Evolutionary conservation across 331 rosid genomes (phyloP), one percentile per base, ranked within the genome.

Genomic region (Cydonia oblonga): DNA sequence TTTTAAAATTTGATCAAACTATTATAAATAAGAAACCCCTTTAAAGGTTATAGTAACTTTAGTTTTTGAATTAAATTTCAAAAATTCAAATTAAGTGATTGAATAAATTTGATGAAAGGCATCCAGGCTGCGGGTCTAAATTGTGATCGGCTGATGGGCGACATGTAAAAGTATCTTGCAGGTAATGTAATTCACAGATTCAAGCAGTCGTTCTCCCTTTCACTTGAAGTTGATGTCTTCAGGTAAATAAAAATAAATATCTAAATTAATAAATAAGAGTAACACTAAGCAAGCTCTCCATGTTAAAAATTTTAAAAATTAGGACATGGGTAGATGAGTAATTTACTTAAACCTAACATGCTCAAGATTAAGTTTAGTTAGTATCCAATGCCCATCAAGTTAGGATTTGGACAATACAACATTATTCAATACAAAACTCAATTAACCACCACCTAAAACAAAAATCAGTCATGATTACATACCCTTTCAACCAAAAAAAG

Each of bases 11-110:
- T 35, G 0, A 35, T 35, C 2, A 0, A 35, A 35, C 12, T 0
- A 0, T 9, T 35, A 35, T 0, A 35, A 9, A 35, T 0, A 35
- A 0, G 0, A 0, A 0, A 0, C 2, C 0, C 0, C 0, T 35
- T 35, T 8, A 35, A 35, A 35, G 2, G 0, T 35, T 35, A 35
- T 35, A 35, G 0, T 35, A 35, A 35, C 0, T 35, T 35, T 35
- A 35, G 0, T 0, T 0, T 1, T 35, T 9, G 0, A 0, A 35
- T 9, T 0, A 35, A 35, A 35, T 35, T 35, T 35, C 0, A 35
- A 35, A 0, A 35, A 0, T 2, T 3, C 2, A 0, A 33, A 35
- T 35, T 33, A 35, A 0, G 3, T 35, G 42, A 35, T 2, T 35
- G 0, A 4, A 35, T 35, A 1, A 35, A 35, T 0, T 35, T 35